These are phyloP conservation scores for Taxillus chinensis DNA, from an alignment of 164 flowering plant genomes.

Conservation along the genomic window DNA sequence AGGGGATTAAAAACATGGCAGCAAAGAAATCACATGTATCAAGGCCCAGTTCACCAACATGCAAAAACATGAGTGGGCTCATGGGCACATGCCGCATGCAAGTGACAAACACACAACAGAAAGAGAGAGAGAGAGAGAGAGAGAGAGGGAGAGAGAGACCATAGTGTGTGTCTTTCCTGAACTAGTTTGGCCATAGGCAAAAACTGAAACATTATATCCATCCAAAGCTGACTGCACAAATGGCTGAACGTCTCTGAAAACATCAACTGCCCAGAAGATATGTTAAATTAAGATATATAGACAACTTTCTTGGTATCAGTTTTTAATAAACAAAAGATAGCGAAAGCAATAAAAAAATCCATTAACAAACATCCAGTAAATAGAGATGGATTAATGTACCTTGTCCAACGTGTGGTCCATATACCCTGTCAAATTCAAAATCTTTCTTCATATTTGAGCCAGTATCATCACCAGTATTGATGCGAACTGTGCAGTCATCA, in stretches of 20 bases:
- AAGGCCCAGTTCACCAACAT: too few relatives aligned
- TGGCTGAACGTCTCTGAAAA: conserved; percentile 89
- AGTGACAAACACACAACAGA: neutral
- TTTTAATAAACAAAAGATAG: neutral
- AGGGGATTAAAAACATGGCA: too few relatives aligned
- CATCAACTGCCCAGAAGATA: conserved; percentile 58
- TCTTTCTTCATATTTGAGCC: conserved; percentile 73
- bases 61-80: too few relatives aligned
- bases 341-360: neutral
- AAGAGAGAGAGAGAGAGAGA: conserved; percentile 6
- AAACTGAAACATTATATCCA: conserved; percentile 84
- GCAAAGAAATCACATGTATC: too few relatives aligned
- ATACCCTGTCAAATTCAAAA: conserved; percentile 93
- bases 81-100: too few relatives aligned
- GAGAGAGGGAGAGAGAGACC: conserved; percentile 45
- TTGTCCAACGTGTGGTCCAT: conserved; percentile 99
- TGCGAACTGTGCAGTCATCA: conserved; percentile 74
- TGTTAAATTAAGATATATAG: neutral
- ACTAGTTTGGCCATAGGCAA: conserved; percentile 86
- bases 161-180: conserved; percentile 96
- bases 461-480: conserved; percentile 63
- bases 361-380: neutral
- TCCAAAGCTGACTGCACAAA: conserved; percentile 96
- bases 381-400: conserved; percentile 24
- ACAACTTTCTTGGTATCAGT: too few relatives aligned